Percentiles rank a stretch among this genome's conserved stretches.
Conservation (phyloP, 768 basidiomycete species). For the Arthromyces matolae region DNA sequence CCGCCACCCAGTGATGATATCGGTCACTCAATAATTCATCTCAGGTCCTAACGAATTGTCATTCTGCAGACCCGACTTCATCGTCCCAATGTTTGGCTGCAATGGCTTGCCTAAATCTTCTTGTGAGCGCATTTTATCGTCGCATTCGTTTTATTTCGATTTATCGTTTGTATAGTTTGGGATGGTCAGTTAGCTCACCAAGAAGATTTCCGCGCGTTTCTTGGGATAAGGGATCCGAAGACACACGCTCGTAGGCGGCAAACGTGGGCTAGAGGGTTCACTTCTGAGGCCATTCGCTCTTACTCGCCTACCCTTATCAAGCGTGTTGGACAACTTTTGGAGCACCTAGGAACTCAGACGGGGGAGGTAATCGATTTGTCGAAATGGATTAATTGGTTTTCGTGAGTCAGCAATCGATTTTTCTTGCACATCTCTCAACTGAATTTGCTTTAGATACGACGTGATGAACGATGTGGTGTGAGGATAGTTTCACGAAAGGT, state of each 20-base stretch:
- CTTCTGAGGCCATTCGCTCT: slow-evolving; percentile 27
- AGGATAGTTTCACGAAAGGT: slow-evolving; percentile 2
- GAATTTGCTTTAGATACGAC: slow-evolving; percentile 27
- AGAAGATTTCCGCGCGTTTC: slow-evolving; percentile 18
- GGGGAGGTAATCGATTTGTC: slow-evolving; percentile 25
- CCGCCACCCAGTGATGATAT: not conserved
- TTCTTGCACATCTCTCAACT: not conserved
- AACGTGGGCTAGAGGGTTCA: slow-evolving; percentile 39
- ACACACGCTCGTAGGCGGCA: slow-evolving; percentile 34
- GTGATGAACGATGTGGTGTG: slow-evolving; percentile 40
- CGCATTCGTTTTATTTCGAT: not conserved
- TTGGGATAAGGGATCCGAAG: slow-evolving; percentile 27
- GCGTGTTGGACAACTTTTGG: slow-evolving; percentile 23
- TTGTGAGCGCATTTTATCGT: slow-evolving; percentile 16
- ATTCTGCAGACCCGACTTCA: slow-evolving; percentile 29
- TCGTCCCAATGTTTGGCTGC: slow-evolving; percentile 32
- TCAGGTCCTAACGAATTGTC: slow-evolving; percentile 46
- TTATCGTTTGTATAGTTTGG: slow-evolving; percentile 36
- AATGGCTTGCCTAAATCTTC: slow-evolving; percentile 40
- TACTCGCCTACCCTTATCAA: slow-evolving; percentile 19
- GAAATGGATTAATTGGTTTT: slow-evolving; percentile 35
- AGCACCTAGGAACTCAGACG: slow-evolving; percentile 13
- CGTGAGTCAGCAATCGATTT: slow-evolving; percentile 23
- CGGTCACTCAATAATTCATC: not conserved
- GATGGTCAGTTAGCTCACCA: slow-evolving; percentile 26